Evolutionary conservation across 208 protist species (phyloP).

Genomic region (Trypanosoma mega): DNA sequence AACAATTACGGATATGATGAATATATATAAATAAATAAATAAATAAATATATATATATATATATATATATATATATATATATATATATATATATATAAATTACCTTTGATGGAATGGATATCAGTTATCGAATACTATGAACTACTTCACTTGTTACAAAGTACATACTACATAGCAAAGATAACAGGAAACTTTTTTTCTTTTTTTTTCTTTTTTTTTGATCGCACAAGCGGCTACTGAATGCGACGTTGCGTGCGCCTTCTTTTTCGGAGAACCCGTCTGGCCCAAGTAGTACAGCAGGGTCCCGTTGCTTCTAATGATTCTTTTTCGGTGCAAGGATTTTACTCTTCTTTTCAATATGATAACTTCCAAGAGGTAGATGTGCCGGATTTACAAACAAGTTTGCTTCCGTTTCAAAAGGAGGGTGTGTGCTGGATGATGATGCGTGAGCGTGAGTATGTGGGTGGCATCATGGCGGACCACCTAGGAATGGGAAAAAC

Average conservation of each 20-base stretch:
- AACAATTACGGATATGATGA: too few relatives aligned
- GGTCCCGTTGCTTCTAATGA: slow-evolving; percentile 43
- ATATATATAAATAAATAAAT: too few relatives aligned
- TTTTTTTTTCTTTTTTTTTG: slow-evolving; percentile 6
- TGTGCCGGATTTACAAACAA: slow-evolving; percentile 60
- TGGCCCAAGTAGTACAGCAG: slow-evolving; percentile 35
- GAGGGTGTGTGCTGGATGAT: slow-evolving; percentile 91
- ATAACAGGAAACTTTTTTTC: too few relatives aligned
- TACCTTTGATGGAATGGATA: background rate
- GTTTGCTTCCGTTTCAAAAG: slow-evolving; percentile 87
- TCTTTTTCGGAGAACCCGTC: slow-evolving; percentile 27
- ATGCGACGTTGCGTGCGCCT: slow-evolving; percentile 31
- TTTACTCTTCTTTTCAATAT: slow-evolving; percentile 86
- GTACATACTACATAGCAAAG: too few relatives aligned
- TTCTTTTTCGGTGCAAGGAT: slow-evolving; percentile 51
- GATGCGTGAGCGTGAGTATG: slow-evolving; percentile 64
- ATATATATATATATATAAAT: background rate
- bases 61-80: slow-evolving; percentile 11
- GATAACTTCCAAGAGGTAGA: slow-evolving; percentile 58
- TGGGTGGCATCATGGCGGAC: slow-evolving; percentile 91
- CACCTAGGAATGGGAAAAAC: slow-evolving; percentile 93
- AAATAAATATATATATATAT: too few relatives aligned
- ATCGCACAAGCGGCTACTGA: background rate
- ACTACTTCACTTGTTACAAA: too few relatives aligned
- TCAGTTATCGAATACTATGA: too few relatives aligned